phyloP scores from a whole-genome alignment of 2,329 filamentous ascomycete species.

The Fonsecaea pedrosoi region DNA sequence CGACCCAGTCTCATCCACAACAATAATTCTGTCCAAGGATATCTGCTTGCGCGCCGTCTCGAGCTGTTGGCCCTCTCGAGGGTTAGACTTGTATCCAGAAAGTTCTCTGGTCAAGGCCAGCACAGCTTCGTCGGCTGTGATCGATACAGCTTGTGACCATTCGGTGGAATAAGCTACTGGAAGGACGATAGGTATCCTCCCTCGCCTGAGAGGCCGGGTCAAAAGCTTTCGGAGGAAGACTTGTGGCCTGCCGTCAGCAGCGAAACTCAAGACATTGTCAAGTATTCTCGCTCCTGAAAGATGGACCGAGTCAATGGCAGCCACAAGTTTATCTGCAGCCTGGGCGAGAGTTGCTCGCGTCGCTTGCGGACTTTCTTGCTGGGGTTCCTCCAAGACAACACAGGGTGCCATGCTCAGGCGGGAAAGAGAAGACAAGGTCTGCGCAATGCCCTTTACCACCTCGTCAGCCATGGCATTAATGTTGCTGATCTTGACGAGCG shows the following conservation, averaged over 20 bases:
- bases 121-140: slow-evolving; percentile 69
- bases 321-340: slow-evolving; percentile 76
- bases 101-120: slow-evolving; percentile 79
- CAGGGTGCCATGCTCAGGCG: slow-evolving; percentile 81
- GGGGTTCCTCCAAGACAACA: slow-evolving; percentile 72
- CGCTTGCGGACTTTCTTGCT: slow-evolving; percentile 44
- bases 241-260: slow-evolving; percentile 46
- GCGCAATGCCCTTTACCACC: slow-evolving; percentile 75
- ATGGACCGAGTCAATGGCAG: slow-evolving; percentile 73
- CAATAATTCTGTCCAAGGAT: slow-evolving; percentile 81
- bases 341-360: slow-evolving; percentile 59
- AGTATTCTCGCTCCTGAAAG: slow-evolving; percentile 72
- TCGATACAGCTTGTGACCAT: slow-evolving; percentile 55
- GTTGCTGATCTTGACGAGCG: slow-evolving; percentile 81
- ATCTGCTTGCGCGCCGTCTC: slow-evolving; percentile 59
- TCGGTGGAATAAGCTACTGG: slow-evolving; percentile 65
- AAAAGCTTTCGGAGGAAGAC: slow-evolving; percentile 60
- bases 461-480: slow-evolving; percentile 73
- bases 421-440: slow-evolving; percentile 82
- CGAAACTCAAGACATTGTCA: slow-evolving; percentile 60
- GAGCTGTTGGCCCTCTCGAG: slow-evolving; percentile 53
- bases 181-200: slow-evolving; percentile 74
- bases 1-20: slow-evolving; percentile 85
- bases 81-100: slow-evolving; percentile 66
- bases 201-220: slow-evolving; percentile 69